These are phyloP conservation scores for Cubamyces lactineus DNA, from an alignment of 768 basidiomycete species.

Conservation along the genomic window DNA sequence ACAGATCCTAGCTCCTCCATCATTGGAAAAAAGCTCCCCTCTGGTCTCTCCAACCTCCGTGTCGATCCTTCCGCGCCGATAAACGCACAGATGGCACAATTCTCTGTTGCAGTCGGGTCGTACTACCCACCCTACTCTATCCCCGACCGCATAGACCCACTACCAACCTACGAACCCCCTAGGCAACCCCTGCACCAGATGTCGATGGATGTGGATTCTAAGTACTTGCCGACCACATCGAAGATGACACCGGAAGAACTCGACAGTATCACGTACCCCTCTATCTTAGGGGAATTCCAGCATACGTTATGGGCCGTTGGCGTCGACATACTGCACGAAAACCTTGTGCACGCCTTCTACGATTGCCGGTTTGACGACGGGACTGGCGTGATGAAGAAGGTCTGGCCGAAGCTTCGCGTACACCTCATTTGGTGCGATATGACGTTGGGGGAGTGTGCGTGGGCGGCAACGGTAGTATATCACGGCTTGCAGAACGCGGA, in stretches of 20 bases:
- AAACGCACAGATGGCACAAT: neutral
- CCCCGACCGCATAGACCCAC: constrained; percentile 2
- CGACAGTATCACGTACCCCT: constrained; percentile 10
- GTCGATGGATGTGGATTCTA: neutral
- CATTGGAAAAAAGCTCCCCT: constrained; percentile 6
- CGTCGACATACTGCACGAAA: neutral
- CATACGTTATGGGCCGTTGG: constrained; percentile 8
- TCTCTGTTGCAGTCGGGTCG: constrained; percentile 7
- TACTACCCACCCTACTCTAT: constrained; percentile 17
- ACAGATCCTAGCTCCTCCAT: constrained; percentile 12
- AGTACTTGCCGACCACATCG: constrained; percentile 8
- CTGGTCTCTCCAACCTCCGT: neutral
- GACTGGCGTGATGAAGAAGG: constrained; percentile 5
- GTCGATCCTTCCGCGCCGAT: neutral
- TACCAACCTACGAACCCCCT: neutral
- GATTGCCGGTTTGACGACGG: constrained; percentile 16
- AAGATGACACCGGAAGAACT: constrained; percentile 17
- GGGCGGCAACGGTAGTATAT: constrained; percentile 9
- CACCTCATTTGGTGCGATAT: constrained; percentile 19
- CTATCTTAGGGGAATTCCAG: constrained; percentile 6
- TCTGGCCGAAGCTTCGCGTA: constrained; percentile 14
- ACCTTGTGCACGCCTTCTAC: constrained; percentile 12
- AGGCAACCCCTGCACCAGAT: constrained; percentile 1
- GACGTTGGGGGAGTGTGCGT: constrained; percentile 11
- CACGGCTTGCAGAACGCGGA: neutral